A percentile compares a stretch with the other conserved stretches of the same genome.
These are phyloP conservation scores for Candida nanaspora DNA, from an alignment of 805 yeast genomes.

Conservation along the genomic window DNA sequence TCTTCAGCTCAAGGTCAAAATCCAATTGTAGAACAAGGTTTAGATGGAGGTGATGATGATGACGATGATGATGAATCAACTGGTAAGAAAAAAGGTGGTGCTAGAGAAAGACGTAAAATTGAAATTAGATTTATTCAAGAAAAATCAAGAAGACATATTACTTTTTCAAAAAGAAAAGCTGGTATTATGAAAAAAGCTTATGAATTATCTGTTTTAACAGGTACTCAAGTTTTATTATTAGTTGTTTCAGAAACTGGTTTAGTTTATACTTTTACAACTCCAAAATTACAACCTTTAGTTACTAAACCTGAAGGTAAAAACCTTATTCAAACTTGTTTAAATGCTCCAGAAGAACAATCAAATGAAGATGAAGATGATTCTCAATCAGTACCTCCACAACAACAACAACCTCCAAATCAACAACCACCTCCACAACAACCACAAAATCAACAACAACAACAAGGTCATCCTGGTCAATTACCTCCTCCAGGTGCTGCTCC, in stretches of 20 bases:
- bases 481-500: conserved; percentile 14
- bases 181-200: conserved; percentile 99
- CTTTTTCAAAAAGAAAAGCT: conserved; percentile 96
- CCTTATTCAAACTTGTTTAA: conserved; percentile 91
- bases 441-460: conserved; percentile 21
- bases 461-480: conserved; percentile 17
- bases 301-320: conserved; percentile 97
- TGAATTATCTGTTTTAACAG: conserved; percentile 92
- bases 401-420: conserved; percentile 18
- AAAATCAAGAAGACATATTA: conserved; percentile 95
- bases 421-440: conserved; percentile 21
- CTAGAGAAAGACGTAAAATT: conserved; percentile 71
- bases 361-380: conserved; percentile 47
- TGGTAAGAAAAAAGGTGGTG: conserved; percentile 32
- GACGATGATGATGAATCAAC: conserved; percentile 46
- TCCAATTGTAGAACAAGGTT: conserved; percentile 7
- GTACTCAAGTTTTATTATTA: conserved; percentile 89
- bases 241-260: conserved; percentile 98
- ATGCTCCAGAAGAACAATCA: conserved; percentile 86
- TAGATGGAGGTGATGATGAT: conserved; percentile 19
- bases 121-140: conserved; percentile 97
- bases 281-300: conserved; percentile 95
- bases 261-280: conserved; percentile 98
- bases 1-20: conserved; percentile 15
- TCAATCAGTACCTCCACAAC: conserved; percentile 15